phyloP scores from a whole-genome alignment of 2,329 filamentous ascomycete species.

The Exophiala viscosa region DNA sequence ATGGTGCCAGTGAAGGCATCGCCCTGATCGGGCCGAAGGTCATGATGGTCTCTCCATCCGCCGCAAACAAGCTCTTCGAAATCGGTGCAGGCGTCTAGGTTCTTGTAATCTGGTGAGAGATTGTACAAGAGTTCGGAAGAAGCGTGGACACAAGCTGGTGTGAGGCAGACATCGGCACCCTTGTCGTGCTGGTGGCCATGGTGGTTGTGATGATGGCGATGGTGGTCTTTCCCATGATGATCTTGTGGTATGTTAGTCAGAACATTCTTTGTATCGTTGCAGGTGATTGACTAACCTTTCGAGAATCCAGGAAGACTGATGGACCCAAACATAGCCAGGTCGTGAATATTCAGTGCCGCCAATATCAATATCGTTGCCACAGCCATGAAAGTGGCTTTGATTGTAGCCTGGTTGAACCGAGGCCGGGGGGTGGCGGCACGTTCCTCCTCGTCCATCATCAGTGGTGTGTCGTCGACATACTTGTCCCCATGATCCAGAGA shows the following conservation, averaged over 20 bases:
- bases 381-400: background rate
- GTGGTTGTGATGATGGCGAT: no score
- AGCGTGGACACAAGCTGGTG: constrained; percentile 61
- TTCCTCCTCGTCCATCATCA: background rate
- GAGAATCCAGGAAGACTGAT: background rate
- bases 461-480: background rate
- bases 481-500: background rate
- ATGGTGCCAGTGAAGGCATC: constrained; percentile 58
- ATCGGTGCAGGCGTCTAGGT: constrained; percentile 64
- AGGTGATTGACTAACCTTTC: background rate
- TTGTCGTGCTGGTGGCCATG: no score
- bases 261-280: no score
- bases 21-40: constrained; percentile 62
- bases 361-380: background rate
- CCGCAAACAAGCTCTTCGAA: constrained; percentile 67
- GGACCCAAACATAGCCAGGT: background rate
- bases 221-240: no score
- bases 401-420: background rate
- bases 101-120: constrained; percentile 58
- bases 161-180: constrained; percentile 46
- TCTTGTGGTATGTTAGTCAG: no score
- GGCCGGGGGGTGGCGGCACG: background rate
- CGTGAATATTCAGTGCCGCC: background rate
- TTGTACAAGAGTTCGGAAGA: constrained; percentile 61
- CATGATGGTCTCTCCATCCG: constrained; percentile 62